phyloP scores from a whole-genome alignment of 257 asterid genomes.

The Salvia splendens region DNA sequence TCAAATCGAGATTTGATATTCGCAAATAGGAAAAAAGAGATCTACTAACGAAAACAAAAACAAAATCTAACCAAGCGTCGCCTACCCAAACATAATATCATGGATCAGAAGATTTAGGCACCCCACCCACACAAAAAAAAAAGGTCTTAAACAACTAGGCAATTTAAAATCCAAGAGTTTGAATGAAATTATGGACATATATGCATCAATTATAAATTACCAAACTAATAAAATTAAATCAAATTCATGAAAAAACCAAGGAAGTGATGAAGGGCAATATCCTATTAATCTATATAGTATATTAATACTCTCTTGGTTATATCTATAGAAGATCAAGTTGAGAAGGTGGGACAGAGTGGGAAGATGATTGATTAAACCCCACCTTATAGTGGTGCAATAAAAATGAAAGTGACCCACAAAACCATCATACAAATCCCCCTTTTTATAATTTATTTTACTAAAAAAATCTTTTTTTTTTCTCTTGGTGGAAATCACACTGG shows the following conservation, averaged over 20 bases:
- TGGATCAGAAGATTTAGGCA: too few species aligned
- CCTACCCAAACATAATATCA: too few species aligned
- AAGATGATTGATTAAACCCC: slow-evolving; percentile 79
- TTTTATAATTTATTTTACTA: slow-evolving; percentile 6
- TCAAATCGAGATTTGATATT: too few species aligned
- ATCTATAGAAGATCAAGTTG: slow-evolving; percentile 31
- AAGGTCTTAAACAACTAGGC: too few species aligned
- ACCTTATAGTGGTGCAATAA: slow-evolving; percentile 71
- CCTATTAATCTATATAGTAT: background rate
- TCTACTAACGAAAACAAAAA: too few species aligned
- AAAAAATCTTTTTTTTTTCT: slow-evolving; percentile 24
- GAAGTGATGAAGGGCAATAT: too few species aligned
- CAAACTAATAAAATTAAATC: background rate
- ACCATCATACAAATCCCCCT: slow-evolving; percentile 22
- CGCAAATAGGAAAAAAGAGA: too few species aligned
- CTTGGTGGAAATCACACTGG: slow-evolving; percentile 45
- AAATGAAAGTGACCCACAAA: slow-evolving; percentile 51
- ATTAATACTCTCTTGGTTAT: background rate
- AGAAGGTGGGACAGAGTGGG: slow-evolving; percentile 41
- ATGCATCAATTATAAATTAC: background rate
- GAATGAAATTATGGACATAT: too few species aligned
- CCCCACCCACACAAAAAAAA: too few species aligned
- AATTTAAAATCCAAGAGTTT: too few species aligned
- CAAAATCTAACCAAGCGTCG: too few species aligned
- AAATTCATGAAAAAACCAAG: too few species aligned